A percentile compares a stretch with the other conserved stretches of the same genome.
Evolutionary conservation across 2,329 filamentous ascomycete species (phyloP).

Genomic region (Cladosporium halotolerans): DNA sequence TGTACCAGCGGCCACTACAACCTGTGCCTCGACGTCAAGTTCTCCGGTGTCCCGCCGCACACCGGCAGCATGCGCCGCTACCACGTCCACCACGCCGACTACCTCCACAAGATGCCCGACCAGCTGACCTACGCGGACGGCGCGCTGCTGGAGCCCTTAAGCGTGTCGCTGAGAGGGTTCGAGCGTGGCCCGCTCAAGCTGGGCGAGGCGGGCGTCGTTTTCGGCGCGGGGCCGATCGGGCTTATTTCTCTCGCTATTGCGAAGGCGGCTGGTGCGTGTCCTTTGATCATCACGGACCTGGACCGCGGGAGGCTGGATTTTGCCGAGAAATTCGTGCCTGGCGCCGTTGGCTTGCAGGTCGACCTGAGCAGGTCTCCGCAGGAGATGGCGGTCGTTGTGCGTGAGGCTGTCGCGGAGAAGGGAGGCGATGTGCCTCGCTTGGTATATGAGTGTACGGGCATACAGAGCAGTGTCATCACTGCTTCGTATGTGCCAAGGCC

Average conservation of each 20-base stretch:
- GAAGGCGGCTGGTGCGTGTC: conserved; percentile 61
- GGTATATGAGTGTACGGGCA: conserved; percentile 32
- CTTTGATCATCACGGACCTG: conserved; percentile 80
- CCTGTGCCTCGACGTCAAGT: conserved; percentile 77
- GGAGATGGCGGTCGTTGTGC: conserved; percentile 23
- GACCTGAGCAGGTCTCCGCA: conserved; percentile 17
- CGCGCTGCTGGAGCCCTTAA: conserved; percentile 67
- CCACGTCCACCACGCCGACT: conserved; percentile 69
- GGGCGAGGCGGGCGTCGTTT: conserved; percentile 44
- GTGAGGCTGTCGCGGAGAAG: conserved; percentile 16
- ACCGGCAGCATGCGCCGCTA: conserved; percentile 83
- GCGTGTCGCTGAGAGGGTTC: conserved; percentile 44
- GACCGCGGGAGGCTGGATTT: conserved; percentile 72
- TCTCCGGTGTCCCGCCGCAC: conserved; percentile 83
- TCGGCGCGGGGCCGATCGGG: conserved; percentile 59
- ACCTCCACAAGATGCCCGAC: conserved; percentile 82
- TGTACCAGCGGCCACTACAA: conserved; percentile 84
- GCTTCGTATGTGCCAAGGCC: conserved; percentile 21
- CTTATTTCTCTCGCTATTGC: conserved; percentile 53
- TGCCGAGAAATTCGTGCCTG: conserved; percentile 57
- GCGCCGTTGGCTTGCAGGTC: conserved; percentile 23
- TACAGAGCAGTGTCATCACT: conserved; percentile 29
- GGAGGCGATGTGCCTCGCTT: conserved; percentile 24
- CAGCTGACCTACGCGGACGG: conserved; percentile 73
- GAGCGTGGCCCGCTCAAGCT: conserved; percentile 29